Base-by-base conservation (phyloP, 2,329 filamentous ascomycete species). In the Paracamarosporium sp. region DNA sequence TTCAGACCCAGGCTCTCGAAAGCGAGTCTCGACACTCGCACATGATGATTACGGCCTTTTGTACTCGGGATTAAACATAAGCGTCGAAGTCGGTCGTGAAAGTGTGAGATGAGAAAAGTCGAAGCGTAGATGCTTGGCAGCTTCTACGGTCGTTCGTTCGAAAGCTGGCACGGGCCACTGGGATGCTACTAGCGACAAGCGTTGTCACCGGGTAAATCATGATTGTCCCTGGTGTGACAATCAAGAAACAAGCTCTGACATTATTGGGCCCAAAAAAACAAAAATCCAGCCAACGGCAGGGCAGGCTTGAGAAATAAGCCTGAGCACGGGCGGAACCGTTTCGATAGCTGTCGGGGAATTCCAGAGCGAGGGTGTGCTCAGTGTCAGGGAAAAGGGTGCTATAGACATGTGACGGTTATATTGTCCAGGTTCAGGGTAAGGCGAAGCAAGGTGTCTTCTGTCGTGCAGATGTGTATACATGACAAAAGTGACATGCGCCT, bases 151-250 rank as follows among this genome's bases (percentile, higher is more conserved):
- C 43, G 43, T 46, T 46, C 43, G 44, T 36, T 40, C 22, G 15
- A 22, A 47, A 35, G 9, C 27, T 47, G 20, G 28, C 27, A 24
- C 28, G 30, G 44, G 44, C 44, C 44, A 47, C 12, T 28, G 28
- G 6, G 44, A 47, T 24, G 28, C 44, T 47, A 28, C 35, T 28
- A 35, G 27, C n/a, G 27, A n/a, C n/a, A 27, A 35, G n/a, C 28
- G 15, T 47, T 47, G 44, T 33, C 44, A 47, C 44, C 44, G 44
- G 44, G 44, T 47, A 47, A 47, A 47, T 47, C 44, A 17, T 47
- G 22, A 27, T 27, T 27, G 40, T n/a, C 40, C 44, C 27, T 35
- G 30, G 44, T 33, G 44, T 47, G 44, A 47, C 44, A 35, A 15
- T 47, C 40, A 11, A 43, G 22, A 43, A 27, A 43, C 1, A 12